Evolutionary conservation across 2,329 filamentous ascomycete species (phyloP).

Genomic region (Apiospora phragmitis): DNA sequence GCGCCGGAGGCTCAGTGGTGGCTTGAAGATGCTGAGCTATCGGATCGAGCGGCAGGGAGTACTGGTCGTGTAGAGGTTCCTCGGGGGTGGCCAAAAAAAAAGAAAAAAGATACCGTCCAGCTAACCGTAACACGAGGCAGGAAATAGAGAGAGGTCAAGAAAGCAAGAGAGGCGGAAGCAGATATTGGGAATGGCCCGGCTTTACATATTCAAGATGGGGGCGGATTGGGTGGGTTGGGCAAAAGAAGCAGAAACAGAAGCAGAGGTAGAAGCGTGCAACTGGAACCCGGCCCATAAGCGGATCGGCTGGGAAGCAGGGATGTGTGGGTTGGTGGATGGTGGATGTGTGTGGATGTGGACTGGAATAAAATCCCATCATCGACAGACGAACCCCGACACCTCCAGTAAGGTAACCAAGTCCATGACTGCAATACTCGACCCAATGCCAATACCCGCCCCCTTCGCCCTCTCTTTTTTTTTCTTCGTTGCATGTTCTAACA

Average conservation of each 20-base stretch:
- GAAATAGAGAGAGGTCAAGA: neutral
- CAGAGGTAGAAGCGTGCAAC: neutral
- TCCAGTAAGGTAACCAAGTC: neutral
- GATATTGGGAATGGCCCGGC: neutral
- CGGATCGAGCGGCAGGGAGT: neutral
- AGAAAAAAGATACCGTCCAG: slow-evolving; percentile 1
- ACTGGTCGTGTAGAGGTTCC: neutral
- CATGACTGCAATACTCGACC: neutral
- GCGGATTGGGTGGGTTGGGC: slow-evolving; percentile 5
- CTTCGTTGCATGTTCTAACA: neutral
- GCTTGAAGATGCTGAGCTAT: neutral
- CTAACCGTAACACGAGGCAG: neutral
- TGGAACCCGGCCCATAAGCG: neutral
- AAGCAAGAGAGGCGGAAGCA: neutral
- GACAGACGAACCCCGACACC: neutral
- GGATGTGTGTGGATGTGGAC: neutral
- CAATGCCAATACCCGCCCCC: neutral
- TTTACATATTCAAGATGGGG: slow-evolving; percentile 5
- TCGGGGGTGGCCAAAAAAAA: neutral
- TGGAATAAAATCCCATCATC: slow-evolving; percentile 8
- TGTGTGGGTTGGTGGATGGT: too few species aligned
- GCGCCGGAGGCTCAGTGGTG: neutral
- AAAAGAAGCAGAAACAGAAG: neutral
- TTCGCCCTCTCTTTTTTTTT: neutral
- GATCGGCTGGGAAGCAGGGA: slow-evolving; percentile 3